Conservation (phyloP, 805 yeast species). For the Metschnikowia picachoensis region DNA sequence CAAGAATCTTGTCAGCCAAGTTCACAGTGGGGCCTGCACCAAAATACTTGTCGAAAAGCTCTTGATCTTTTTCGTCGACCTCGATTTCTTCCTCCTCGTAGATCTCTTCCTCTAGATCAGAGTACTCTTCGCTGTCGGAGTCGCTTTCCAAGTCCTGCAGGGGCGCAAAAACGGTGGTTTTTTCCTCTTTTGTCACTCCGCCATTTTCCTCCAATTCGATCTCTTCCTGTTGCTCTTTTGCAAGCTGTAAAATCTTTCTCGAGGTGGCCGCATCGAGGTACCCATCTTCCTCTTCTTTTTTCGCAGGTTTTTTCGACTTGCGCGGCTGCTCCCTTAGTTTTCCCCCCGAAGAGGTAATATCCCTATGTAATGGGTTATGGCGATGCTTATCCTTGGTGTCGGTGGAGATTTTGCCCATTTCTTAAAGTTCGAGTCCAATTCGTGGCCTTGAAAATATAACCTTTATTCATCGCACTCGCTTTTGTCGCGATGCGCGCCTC, state of each 20-base stretch:
- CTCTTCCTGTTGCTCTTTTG: slow-evolving; percentile 91
- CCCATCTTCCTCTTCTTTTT: slow-evolving; percentile 46
- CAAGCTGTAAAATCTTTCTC: slow-evolving; percentile 81
- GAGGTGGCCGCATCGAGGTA: slow-evolving; percentile 79
- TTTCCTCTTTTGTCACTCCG: background rate
- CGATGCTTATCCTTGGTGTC: slow-evolving; percentile 56
- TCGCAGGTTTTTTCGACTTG: slow-evolving; percentile 27
- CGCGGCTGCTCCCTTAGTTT: slow-evolving; percentile 49
- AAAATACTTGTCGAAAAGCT: slow-evolving; percentile 74
- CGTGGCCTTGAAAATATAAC: too few relatives aligned
- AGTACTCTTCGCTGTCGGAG: slow-evolving; percentile 49
- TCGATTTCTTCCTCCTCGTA: slow-evolving; percentile 57
- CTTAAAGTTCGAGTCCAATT: background rate
- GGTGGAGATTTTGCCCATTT: slow-evolving; percentile 63
- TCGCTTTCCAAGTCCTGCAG: slow-evolving; percentile 32
- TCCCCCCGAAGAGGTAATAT: slow-evolving; percentile 73
- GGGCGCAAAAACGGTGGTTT: background rate
- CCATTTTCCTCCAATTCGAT: slow-evolving; percentile 61
- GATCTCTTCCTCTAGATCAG: slow-evolving; percentile 45
- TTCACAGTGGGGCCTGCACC: slow-evolving; percentile 46
- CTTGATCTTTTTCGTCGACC: slow-evolving; percentile 78
- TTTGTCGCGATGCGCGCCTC: too few relatives aligned
- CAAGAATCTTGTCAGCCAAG: slow-evolving; percentile 92
- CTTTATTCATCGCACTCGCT: too few relatives aligned
- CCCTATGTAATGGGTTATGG: slow-evolving; percentile 78